Evolutionary conservation across 1,139 yeast species (phyloP), one percentile per base, ranked within the genome.

Genomic region (Saccharomyces hybrid): DNA sequence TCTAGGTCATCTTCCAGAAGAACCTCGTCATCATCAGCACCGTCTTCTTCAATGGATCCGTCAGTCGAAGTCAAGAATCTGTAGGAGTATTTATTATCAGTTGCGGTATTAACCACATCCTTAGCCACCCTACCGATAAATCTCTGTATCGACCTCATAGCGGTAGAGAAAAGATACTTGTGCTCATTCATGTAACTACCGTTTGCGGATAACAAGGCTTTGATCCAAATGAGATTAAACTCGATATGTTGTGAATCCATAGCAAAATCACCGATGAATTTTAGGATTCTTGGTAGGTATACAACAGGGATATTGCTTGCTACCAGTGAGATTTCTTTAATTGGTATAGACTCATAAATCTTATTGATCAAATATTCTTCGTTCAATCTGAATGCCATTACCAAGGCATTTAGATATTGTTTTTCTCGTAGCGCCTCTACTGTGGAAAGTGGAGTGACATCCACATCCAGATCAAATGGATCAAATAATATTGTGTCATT

Each of bases 381-480:
- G 67, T 93, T 93, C 58, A 95, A 78, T 70, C 99, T 78, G 78
- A 93, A 91, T 0, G 98, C 82, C 97, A 95, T 91, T 27, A 91
- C 88, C 57, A 93, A 72, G 0, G 98, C 95, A 49, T 82, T 81
- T 60, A 91, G 74, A 67, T 82, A 90, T 56, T 90, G 91, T 58
- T 82, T 83, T 54, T 85, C 88, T 16, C 75, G 65, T 53, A 91
- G 73, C 11, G 83, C 78, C 55, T 82, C 86, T 29, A 82, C 57
- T 0, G 91, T 86, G 5, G 87, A 76, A 51, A 82, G 86, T 0
- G 96, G 95, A 0, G 99, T 93, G 46, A 93, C 83, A 65, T 95
- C 99, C 51, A 91, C 77, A 68, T 93, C 99, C 66, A 93, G 78
- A 69, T 95, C 98, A 70, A 88, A 89, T 48, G 99, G 99, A 75